These are phyloP conservation scores for Emmonsiellopsis sp. DNA, from an alignment of 2,329 filamentous ascomycete species.

Conservation along the genomic window DNA sequence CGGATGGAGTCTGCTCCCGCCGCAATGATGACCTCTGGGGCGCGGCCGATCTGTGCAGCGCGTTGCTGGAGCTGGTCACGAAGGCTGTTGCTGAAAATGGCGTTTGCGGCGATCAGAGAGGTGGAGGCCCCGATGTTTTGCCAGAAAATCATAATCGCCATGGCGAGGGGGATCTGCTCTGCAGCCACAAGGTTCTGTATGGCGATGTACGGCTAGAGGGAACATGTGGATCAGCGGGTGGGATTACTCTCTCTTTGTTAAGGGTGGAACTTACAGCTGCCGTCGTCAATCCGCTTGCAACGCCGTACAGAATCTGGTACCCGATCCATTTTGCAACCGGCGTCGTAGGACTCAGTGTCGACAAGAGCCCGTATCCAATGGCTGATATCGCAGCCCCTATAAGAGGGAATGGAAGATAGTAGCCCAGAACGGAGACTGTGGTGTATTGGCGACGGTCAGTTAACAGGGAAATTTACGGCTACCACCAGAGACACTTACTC, in stretches of 20 bases:
- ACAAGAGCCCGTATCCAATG: conserved; percentile 25
- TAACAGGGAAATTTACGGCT: too few species aligned
- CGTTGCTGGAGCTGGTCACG: conserved; percentile 12
- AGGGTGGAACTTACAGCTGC: conserved; percentile 9
- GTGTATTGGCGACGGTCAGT: not conserved
- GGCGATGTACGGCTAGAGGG: conserved; percentile 17
- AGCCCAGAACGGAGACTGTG: conserved; percentile 22
- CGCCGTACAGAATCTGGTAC: conserved; percentile 22
- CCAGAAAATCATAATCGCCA: conserved; percentile 22
- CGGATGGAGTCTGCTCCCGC: conserved; percentile 19
- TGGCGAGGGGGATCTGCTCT: conserved; percentile 18
- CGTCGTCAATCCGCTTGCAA: conserved; percentile 10
- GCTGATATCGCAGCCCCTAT: conserved; percentile 19
- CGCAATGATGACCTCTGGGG: conserved; percentile 16
- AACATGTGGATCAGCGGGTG: not conserved
- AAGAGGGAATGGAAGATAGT: conserved; percentile 25
- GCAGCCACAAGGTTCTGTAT: conserved; percentile 19
- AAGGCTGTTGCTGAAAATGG: conserved; percentile 21
- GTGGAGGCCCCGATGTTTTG: conserved; percentile 27
- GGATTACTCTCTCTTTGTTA: not conserved
- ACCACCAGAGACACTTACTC: conserved; percentile 2
- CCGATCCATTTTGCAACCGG: conserved; percentile 19
- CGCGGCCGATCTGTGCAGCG: conserved; percentile 10
- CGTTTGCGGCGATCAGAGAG: conserved; percentile 21
- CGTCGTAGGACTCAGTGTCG: conserved; percentile 18